Evolutionary conservation across 2,329 filamentous ascomycete genomes (phyloP).

Genomic region (Verticillium alfalfae): DNA sequence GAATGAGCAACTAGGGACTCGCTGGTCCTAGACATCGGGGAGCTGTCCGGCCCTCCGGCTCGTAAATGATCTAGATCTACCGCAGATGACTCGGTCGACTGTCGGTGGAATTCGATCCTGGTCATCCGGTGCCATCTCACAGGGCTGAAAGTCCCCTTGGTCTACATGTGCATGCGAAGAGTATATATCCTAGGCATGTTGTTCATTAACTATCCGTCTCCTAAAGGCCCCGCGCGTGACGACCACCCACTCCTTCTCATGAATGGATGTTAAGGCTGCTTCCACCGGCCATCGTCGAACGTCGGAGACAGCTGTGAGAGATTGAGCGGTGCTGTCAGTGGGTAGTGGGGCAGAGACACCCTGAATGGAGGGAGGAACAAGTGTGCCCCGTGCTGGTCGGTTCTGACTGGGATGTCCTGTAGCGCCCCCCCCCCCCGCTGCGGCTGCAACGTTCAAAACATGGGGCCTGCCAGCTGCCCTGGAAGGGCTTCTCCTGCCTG

Average conservation of each 20-base stretch:
- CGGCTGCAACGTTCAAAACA: not conserved
- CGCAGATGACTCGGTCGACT: not conserved
- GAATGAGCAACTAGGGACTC: no score
- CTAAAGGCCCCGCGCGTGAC: no score
- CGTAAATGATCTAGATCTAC: not conserved
- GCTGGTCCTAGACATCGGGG: not conserved
- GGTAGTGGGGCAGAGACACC: not conserved
- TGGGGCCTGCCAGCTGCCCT: not conserved
- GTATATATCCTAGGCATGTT: no score
- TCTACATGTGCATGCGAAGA: not conserved
- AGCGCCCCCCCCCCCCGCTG: no score
- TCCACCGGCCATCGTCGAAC: no score
- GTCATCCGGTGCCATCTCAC: not conserved
- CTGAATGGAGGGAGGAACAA: not conserved
- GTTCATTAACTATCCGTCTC: no score
- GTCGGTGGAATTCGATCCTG: not conserved
- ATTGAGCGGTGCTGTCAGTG: not conserved
- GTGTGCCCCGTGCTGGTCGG: no score
- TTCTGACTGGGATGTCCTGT: no score
- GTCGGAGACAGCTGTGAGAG: not conserved
- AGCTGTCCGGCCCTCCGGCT: not conserved
- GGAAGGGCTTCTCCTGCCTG: no score
- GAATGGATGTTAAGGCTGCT: no score
- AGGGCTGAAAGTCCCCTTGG: not conserved
- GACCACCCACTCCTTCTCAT: no score